Percentiles rank a stretch among this genome's conserved stretches.
Conservation (phyloP, 1,139 yeast genomes). For the Nakaseomyces glabratus region DNA sequence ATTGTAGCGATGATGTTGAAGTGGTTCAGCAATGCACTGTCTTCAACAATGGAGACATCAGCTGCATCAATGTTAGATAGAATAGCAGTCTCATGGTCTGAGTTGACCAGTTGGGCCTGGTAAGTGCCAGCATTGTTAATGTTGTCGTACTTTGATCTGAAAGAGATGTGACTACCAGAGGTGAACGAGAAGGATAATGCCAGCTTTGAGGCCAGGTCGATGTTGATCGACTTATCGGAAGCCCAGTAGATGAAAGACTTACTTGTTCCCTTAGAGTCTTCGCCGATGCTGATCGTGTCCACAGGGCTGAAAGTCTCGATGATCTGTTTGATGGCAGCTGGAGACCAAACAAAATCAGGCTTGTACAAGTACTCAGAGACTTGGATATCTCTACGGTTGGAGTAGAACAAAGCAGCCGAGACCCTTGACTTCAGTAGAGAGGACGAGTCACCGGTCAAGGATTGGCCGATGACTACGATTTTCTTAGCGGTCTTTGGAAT, state of each 20-base stretch:
- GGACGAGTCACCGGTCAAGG: conserved; percentile 32
- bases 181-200: conserved; percentile 69
- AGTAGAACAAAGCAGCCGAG: conserved; percentile 60
- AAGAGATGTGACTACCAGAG: conserved; percentile 43
- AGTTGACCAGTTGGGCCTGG: conserved; percentile 60
- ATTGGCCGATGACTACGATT: conserved; percentile 59
- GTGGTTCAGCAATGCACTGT: conserved; percentile 42
- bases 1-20: conserved; percentile 57
- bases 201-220: conserved; percentile 53
- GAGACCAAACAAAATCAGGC: conserved; percentile 49
- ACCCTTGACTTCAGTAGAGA: conserved; percentile 57
- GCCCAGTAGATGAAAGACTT: conserved; percentile 56
- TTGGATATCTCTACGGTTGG: conserved; percentile 32
- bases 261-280: not conserved
- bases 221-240: conserved; percentile 48
- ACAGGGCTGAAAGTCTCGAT: conserved; percentile 22
- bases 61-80: conserved; percentile 44
- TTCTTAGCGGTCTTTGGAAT: conserved; percentile 53
- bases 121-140: conserved; percentile 64
- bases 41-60: conserved; percentile 57
- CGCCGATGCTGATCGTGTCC: conserved; percentile 7
- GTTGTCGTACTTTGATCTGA: conserved; percentile 65
- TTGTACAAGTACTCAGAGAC: conserved; percentile 48
- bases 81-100: conserved; percentile 25
- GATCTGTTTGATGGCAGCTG: conserved; percentile 43